These are phyloP conservation scores for Pinus taeda DNA, from an alignment of 75 land plant species.

Conservation along the genomic window DNA sequence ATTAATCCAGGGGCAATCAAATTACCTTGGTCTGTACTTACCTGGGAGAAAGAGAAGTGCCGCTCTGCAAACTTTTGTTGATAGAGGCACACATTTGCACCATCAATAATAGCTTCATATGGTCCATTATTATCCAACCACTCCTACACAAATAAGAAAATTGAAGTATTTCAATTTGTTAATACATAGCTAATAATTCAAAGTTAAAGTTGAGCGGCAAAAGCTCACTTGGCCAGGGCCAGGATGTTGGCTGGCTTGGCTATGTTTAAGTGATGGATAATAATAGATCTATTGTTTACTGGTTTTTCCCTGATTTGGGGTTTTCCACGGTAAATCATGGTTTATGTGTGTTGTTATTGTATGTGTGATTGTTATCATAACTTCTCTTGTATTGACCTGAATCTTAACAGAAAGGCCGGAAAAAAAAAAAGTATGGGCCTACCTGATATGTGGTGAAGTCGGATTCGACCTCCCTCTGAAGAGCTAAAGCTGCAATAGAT, in stretches of 20 bases:
- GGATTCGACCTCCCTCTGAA: conserved; percentile 55
- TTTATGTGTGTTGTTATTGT: no score
- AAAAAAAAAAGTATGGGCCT: background rate
- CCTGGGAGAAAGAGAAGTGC: conserved; percentile 65
- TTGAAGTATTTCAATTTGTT: background rate
- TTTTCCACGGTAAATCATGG: no score
- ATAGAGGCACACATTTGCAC: conserved; percentile 72
- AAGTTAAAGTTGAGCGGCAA: background rate
- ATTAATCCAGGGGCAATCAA: background rate
- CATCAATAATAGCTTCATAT: conserved; percentile 88
- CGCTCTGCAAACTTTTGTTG: conserved; percentile 18
- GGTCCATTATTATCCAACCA: conserved; percentile 82
- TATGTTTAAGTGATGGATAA: no score
- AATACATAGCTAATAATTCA: background rate
- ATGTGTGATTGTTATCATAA: no score
- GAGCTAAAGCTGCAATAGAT: conserved; percentile 65
- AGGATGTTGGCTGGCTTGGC: no score
- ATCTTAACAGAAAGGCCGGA: no score
- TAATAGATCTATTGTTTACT: no score
- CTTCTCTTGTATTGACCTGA: no score
- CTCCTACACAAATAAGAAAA: conserved; percentile 35
- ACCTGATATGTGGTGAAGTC: conserved; percentile 77
- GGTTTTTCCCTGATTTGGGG: no score
- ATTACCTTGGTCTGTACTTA: conserved; percentile 6
- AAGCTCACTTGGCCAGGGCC: no score